Conservation (phyloP, 768 basidiomycete species). For the Harrya chromipes region DNA sequence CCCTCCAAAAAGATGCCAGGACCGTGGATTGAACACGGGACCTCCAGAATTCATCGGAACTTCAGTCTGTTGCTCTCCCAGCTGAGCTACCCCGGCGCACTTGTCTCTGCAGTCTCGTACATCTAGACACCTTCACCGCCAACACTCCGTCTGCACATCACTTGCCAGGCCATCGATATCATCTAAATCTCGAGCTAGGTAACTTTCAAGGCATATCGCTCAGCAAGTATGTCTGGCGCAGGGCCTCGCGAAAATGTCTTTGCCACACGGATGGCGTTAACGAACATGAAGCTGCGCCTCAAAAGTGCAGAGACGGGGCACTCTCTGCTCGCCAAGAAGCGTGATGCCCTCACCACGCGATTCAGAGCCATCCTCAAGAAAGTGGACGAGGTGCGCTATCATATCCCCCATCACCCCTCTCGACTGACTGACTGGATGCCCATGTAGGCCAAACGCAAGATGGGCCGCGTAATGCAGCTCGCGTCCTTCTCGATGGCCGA, state of each 20-base stretch:
- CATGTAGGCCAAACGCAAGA: slow-evolving; percentile 90
- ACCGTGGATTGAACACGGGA: slow-evolving; percentile 80
- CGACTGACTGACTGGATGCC: slow-evolving; percentile 19
- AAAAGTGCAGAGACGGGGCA: slow-evolving; percentile 95
- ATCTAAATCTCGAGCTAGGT: not conserved
- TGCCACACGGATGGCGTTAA: slow-evolving; percentile 96
- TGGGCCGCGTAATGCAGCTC: slow-evolving; percentile 98
- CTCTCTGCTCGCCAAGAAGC: slow-evolving; percentile 94
- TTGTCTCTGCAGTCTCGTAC: not conserved
- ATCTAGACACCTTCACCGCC: not conserved
- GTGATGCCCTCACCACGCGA: slow-evolving; percentile 92
- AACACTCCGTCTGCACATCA: not conserved
- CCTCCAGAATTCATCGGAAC: slow-evolving; percentile 56
- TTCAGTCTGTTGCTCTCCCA: slow-evolving; percentile 76
- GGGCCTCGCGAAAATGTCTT: slow-evolving; percentile 92
- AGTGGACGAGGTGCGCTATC: slow-evolving; percentile 84
- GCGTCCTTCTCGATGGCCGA: slow-evolving; percentile 99
- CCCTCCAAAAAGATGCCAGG: slow-evolving; percentile 47
- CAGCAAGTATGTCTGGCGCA: slow-evolving; percentile 74
- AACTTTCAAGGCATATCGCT: not conserved
- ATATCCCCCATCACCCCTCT: not conserved
- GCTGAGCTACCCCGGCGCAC: slow-evolving; percentile 63
- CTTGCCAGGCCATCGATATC: not conserved
- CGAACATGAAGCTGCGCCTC: slow-evolving; percentile 84
- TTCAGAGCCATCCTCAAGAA: slow-evolving; percentile 93